Percentiles rank a stretch among this genome's conserved stretches.
Conservation (phyloP, 73 alveolate genomes). For the Paramecium biaurelia region DNA sequence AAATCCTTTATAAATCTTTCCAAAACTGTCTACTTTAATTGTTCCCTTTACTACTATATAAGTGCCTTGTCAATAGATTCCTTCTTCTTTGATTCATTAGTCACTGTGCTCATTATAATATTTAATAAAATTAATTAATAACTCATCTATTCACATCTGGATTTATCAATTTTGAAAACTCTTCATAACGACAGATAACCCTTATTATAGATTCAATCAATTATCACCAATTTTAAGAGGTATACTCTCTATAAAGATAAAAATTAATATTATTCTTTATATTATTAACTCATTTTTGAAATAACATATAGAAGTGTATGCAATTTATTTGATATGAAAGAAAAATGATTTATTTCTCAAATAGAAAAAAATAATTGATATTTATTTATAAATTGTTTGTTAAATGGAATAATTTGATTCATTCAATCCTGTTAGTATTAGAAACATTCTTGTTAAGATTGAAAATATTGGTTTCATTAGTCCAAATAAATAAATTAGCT, state of each 20-base stretch:
- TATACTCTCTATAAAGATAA: background rate
- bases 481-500: background rate
- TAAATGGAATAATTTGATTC: slow-evolving; percentile 49
- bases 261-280: too few species aligned
- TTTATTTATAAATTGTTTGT: slow-evolving; percentile 22
- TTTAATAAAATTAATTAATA: background rate
- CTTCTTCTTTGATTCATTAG: slow-evolving; percentile 23
- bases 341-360: background rate
- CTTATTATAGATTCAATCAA: background rate
- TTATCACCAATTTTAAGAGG: background rate
- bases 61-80: slow-evolving; percentile 47
- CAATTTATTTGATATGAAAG: background rate
- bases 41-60: slow-evolving; percentile 55
- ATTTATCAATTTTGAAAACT: background rate
- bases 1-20: slow-evolving; percentile 54
- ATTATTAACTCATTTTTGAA: too few species aligned
- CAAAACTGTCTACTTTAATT: slow-evolving; percentile 54
- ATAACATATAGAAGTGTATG: too few species aligned
- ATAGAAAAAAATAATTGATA: background rate
- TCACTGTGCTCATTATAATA: background rate
- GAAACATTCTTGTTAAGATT: background rate
- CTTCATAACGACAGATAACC: background rate
- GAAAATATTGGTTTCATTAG: background rate
- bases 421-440: slow-evolving; percentile 20
- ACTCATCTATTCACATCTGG: background rate